Conservation (phyloP, 129 eudicot species). For the Artemisia argyi region DNA sequence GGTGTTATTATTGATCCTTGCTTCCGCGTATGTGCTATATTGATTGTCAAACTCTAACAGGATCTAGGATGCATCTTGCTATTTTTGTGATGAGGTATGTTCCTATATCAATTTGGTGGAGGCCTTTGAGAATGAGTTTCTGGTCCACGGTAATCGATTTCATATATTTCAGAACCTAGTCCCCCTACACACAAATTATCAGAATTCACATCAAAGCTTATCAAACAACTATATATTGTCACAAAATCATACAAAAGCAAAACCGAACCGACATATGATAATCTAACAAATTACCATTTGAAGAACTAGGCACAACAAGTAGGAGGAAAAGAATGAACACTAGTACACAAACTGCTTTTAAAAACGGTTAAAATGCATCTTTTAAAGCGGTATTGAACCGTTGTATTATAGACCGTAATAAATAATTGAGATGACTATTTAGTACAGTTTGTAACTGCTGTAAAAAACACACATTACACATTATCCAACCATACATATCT, state of each 20-base stretch:
- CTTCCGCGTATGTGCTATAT: too few relatives aligned
- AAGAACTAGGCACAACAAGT: constrained; percentile 22
- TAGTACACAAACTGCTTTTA: too few relatives aligned
- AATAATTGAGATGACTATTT: too few relatives aligned
- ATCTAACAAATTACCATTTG: constrained; percentile 29
- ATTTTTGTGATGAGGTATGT: constrained; percentile 26
- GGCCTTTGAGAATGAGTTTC: constrained; percentile 74
- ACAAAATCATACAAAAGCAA: neutral
- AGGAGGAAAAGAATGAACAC: constrained; percentile 36
- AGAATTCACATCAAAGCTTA: constrained; percentile 1
- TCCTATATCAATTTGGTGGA: constrained; percentile 43
- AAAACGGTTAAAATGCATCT: too few relatives aligned
- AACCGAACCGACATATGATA: neutral
- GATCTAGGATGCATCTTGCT: constrained; percentile 26
- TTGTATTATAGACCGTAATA: too few relatives aligned
- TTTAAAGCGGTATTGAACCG: too few relatives aligned
- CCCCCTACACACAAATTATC: constrained; percentile 21
- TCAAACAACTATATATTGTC: neutral
- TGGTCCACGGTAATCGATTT: constrained; percentile 77
- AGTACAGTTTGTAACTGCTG: too few relatives aligned
- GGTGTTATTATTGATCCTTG: too few relatives aligned
- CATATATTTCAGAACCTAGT: constrained; percentile 44
- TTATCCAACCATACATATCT: too few relatives aligned
- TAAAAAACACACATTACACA: too few relatives aligned
- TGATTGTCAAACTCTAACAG: too few relatives aligned